phyloP scores from a whole-genome alignment of 164 flowering plant genomes.

The Vitis rupestris region DNA sequence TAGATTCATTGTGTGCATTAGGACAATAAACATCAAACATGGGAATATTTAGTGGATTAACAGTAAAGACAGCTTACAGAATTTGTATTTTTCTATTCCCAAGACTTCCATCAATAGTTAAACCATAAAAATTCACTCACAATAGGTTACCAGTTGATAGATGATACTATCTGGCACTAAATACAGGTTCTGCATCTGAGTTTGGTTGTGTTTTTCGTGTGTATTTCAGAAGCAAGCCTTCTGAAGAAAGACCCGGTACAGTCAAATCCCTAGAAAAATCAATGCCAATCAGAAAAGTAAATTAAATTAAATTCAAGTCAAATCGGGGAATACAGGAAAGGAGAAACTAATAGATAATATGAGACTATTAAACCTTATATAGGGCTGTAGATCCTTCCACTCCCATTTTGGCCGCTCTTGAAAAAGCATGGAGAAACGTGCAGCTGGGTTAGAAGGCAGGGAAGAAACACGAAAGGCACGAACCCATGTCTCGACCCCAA shows the following conservation, averaged over 20 bases:
- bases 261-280: constrained; percentile 60
- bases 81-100: not conserved
- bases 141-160: not conserved
- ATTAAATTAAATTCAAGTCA: not conserved
- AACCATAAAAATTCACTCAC: not conserved
- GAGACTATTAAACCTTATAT: constrained; percentile 50
- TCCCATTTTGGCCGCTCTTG: constrained; percentile 81
- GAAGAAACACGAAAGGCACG: constrained; percentile 66
- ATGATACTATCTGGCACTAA: constrained; percentile 62
- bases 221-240: constrained; percentile 89
- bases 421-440: constrained; percentile 73
- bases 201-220: constrained; percentile 87
- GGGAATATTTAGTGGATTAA: too few species aligned
- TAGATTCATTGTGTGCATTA: too few species aligned
- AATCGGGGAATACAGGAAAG: not conserved
- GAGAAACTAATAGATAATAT: not conserved
- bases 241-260: constrained; percentile 87
- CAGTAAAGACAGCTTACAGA: too few species aligned
- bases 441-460: constrained; percentile 70
- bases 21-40: too few species aligned
- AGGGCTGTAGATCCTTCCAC: constrained; percentile 84
- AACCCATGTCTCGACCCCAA: constrained; percentile 78
- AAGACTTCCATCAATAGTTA: not conserved
- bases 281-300: not conserved
- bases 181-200: constrained; percentile 66